Conservation (phyloP, 2,329 filamentous ascomycete genomes). For the Colletotrichum navitas region DNA sequence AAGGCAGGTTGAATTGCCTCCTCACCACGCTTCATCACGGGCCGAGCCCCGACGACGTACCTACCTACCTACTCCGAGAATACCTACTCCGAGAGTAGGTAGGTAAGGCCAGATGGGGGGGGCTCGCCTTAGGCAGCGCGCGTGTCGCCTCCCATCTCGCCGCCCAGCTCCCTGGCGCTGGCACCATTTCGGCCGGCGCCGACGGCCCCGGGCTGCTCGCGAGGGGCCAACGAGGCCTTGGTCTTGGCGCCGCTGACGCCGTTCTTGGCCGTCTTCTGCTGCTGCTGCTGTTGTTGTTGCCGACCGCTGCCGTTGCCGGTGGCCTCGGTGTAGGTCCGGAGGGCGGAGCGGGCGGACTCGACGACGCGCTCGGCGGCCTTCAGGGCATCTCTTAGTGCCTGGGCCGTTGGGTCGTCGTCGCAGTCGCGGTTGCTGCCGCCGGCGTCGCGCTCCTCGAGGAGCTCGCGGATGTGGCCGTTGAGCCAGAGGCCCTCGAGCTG, state of each 20-base stretch:
- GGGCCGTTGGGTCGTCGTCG: constrained; percentile 55
- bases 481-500: constrained; percentile 72
- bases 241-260: constrained; percentile 37
- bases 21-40: background rate
- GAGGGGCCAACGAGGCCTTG: constrained; percentile 33
- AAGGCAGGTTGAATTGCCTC: constrained; percentile 38
- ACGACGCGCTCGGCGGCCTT: constrained; percentile 61
- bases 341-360: constrained; percentile 59
- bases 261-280: constrained; percentile 20
- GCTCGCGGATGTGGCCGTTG: constrained; percentile 70
- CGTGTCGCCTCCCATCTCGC: constrained; percentile 74
- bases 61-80: background rate
- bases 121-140: constrained; percentile 18
- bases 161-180: constrained; percentile 61
- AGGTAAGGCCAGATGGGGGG: constrained; percentile 6
- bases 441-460: constrained; percentile 59
- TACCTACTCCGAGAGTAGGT: no score
- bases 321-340: constrained; percentile 54
- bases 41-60: background rate
- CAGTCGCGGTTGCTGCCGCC: constrained; percentile 31
- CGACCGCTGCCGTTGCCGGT: constrained; percentile 43
- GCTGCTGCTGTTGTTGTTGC: constrained; percentile 5
- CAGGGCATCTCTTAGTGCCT: constrained; percentile 58
- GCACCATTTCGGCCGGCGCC: constrained; percentile 24
- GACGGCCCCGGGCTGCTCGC: constrained; percentile 49